phyloP scores from a whole-genome alignment of 768 basidiomycete species.

The Calocera viscosa region DNA sequence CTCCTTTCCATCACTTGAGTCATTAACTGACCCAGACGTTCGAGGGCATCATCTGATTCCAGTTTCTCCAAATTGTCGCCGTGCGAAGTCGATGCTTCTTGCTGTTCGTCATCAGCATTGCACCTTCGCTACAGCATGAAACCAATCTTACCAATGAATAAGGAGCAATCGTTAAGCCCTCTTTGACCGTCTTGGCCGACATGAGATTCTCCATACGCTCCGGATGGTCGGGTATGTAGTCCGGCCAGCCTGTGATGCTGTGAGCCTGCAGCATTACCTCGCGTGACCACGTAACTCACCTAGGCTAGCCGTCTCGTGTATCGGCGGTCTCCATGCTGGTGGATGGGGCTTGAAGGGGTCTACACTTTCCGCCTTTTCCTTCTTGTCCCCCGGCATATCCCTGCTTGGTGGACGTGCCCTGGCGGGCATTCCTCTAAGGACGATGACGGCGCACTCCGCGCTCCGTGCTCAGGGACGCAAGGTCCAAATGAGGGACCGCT shows the following conservation, averaged over 20 bases:
- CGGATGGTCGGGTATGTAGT: background rate
- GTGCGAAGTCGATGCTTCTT: background rate
- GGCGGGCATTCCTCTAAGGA: conserved; percentile 1
- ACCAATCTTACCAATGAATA: background rate
- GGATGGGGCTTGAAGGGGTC: background rate
- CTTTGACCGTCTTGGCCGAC: conserved; percentile 1
- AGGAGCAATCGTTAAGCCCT: background rate
- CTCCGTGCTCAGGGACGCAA: background rate
- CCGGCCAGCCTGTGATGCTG: background rate
- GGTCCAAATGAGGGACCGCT: background rate
- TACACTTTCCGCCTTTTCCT: background rate
- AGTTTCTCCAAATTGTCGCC: conserved; percentile 3
- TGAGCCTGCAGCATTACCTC: background rate
- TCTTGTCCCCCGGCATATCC: conserved; percentile 2
- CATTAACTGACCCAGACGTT: background rate
- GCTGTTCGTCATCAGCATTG: background rate
- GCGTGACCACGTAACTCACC: background rate
- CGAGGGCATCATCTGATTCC: background rate
- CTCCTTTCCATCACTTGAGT: background rate
- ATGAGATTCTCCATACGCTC: conserved; percentile 8
- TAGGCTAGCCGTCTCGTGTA: background rate
- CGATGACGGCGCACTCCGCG: conserved; percentile 8
- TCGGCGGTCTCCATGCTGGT: conserved; percentile 2
- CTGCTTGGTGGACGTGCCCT: conserved; percentile 3
- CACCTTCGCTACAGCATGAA: background rate